Evolutionary conservation across 148 eudicot genomes (phyloP).

Genomic region (Rhododendron henanense): DNA sequence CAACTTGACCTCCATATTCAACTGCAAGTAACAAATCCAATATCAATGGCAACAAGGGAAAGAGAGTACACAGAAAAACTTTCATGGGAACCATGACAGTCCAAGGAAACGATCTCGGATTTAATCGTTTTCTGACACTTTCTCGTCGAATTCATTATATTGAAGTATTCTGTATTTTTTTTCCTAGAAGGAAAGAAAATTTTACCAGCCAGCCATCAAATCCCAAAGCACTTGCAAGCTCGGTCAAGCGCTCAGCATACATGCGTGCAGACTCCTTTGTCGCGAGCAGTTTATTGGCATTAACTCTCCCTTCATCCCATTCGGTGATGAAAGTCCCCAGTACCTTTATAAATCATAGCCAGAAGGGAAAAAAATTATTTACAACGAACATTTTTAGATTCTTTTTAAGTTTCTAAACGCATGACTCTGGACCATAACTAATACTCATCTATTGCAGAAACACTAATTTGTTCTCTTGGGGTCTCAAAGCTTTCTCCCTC

Average conservation of each 20-base stretch:
- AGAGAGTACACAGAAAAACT: not conserved
- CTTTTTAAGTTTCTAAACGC: not conserved
- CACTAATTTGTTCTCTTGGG: not conserved
- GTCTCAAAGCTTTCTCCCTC: no score
- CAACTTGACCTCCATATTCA: conserved; percentile 79
- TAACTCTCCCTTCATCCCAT: conserved; percentile 74
- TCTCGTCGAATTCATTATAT: not conserved
- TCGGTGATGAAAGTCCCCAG: conserved; percentile 92
- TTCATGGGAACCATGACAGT: not conserved
- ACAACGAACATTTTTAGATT: not conserved
- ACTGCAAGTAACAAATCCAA: conserved; percentile 36
- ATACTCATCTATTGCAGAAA: not conserved
- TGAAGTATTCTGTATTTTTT: not conserved
- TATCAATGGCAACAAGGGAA: conserved; percentile 3
- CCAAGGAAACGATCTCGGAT: not conserved
- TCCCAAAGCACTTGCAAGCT: conserved; percentile 78
- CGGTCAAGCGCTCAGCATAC: conserved; percentile 84
- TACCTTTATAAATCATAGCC: conserved; percentile 36
- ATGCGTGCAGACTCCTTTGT: conserved; percentile 62
- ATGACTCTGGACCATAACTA: not conserved
- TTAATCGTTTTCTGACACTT: not conserved
- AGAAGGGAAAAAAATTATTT: conserved; percentile 8
- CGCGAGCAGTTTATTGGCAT: conserved; percentile 43
- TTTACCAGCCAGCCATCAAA: conserved; percentile 99
- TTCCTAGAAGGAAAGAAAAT: conserved; percentile 3